Percentiles rank a stretch among this genome's conserved stretches.
Conservation (phyloP, 2,329 filamentous ascomycete genomes). For the Colletotrichum neosansevieriae region DNA sequence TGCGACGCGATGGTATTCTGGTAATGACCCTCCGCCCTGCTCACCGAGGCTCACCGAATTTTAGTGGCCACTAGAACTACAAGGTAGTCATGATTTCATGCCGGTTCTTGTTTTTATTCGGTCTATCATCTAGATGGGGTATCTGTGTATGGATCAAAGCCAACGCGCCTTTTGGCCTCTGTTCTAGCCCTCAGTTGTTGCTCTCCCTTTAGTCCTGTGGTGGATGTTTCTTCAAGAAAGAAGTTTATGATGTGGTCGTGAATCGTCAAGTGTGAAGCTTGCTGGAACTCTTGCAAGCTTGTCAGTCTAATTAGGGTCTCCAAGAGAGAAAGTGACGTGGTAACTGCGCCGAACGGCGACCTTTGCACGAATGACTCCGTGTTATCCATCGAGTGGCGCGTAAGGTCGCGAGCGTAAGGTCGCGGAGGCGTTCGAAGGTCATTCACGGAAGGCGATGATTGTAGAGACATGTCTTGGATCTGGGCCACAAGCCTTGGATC, state of each 20-base stretch:
- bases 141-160: constrained; percentile 69
- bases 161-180: constrained; percentile 62
- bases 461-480: constrained; percentile 55
- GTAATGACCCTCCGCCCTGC: background rate
- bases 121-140: constrained; percentile 41
- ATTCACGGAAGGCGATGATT: constrained; percentile 35
- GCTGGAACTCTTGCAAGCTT: constrained; percentile 91
- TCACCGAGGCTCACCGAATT: background rate
- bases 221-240: constrained; percentile 77
- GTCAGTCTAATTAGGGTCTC: constrained; percentile 90
- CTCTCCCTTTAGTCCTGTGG: constrained; percentile 62
- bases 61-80: background rate
- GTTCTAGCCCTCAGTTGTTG: constrained; percentile 57
- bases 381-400: constrained; percentile 35
- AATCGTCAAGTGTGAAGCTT: constrained; percentile 88
- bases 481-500: constrained; percentile 56
- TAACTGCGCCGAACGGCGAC: constrained; percentile 65
- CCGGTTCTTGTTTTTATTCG: background rate
- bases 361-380: constrained; percentile 52
- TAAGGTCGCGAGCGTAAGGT: constrained; percentile 20
- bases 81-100: background rate
- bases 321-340: constrained; percentile 77
- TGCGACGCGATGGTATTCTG: background rate
- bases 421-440: constrained; percentile 15
- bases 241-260: constrained; percentile 90